A percentile compares a stretch with the other conserved stretches of the same genome.
Conservation (phyloP, 164 flowering plant species). For the Aristolochia californica region DNA sequence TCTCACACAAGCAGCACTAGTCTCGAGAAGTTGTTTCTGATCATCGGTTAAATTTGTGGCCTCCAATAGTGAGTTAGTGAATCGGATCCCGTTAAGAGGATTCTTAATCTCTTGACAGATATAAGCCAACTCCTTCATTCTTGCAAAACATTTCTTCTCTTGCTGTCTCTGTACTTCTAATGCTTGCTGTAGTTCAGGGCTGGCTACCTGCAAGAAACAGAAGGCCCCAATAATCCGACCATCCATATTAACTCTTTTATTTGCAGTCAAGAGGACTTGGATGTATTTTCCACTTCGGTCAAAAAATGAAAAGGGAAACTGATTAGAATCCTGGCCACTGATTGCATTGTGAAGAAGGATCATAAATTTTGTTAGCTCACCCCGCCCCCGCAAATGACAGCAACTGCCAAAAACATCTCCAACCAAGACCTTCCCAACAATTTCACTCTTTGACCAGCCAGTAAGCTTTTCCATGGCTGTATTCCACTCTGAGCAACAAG, state of each 20-base stretch:
- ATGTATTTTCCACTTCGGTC: slow-evolving; percentile 68
- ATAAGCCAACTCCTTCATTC: slow-evolving; percentile 85
- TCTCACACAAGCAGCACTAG: slow-evolving; percentile 87
- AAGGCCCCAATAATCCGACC: slow-evolving; percentile 83
- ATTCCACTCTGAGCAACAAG: slow-evolving; percentile 97
- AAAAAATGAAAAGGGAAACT: slow-evolving; percentile 67
- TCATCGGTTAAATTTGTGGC: slow-evolving; percentile 64
- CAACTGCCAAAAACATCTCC: slow-evolving; percentile 89
- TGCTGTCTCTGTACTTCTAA: slow-evolving; percentile 65
- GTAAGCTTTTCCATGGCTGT: slow-evolving; percentile 91
- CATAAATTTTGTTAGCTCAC: slow-evolving; percentile 87
- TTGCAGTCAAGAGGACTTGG: slow-evolving; percentile 84
- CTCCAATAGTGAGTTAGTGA: slow-evolving; percentile 73
- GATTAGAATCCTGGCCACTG: slow-evolving; percentile 76
- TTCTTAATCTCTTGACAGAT: slow-evolving; percentile 84
- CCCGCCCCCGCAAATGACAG: slow-evolving; percentile 82
- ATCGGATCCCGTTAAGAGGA: slow-evolving; percentile 77
- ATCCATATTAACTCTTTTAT: slow-evolving; percentile 70
- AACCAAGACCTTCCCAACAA: slow-evolving; percentile 76
- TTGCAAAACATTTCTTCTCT: slow-evolving; percentile 55
- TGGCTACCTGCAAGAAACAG: slow-evolving; percentile 88
- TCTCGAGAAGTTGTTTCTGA: slow-evolving; percentile 90
- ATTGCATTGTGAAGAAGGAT: slow-evolving; percentile 79
- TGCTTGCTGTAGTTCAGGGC: slow-evolving; percentile 84
- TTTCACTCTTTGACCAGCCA: slow-evolving; percentile 64